Base-by-base conservation (phyloP, 129 eudicot genomes). In the Escallonia rubra region DNA sequence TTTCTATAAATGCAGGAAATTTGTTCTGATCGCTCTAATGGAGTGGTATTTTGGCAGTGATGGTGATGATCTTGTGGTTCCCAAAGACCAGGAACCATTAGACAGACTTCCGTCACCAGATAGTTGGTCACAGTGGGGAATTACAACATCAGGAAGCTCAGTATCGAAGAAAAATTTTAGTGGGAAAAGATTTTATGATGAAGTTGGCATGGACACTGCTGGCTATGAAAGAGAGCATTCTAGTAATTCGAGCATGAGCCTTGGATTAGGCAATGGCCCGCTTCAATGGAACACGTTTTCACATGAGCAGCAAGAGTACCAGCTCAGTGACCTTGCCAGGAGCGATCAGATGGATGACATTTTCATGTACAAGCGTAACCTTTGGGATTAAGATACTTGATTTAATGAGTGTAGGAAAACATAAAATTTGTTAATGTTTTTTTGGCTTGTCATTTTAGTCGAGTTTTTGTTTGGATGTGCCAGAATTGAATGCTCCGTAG, bases 281-380 rank as follows among this genome's bases (percentile, higher is more conserved):
- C 72, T 64, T 54, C 76, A 76, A 42, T 73, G 79, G 82, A 75
- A 64, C 43, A 14, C 80, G 46, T 49, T 34, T 74, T 5, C 77
- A 59, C 16, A 41, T 11, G 76, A 77, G 59, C 63, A 77, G 57
- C 76, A 79, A 0, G 90, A 87, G 63, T 59, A 43, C 71, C 57
- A 80, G 59, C 81, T 78, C 23, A 71, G 68, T 16, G 82, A 81
- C 59, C 70, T 79, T 63, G 74, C 81, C 72, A 64, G 78, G 53
- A 67, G 72, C 56, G 79, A 82, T 80, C 79, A 76, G 67, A 77
- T 79, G 74, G 87, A 85, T 80, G 96, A 88, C 86, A 78, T 80
- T 72, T 88, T 82, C 86, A 63, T 88, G 96, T 88, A 87, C 80
- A 63, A 76, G 77, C 75, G 63, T 82, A 60, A 79, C 83, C 66